Evolutionary conservation across 768 basidiomycete species (phyloP).

Genomic region (Mycena floridula): DNA sequence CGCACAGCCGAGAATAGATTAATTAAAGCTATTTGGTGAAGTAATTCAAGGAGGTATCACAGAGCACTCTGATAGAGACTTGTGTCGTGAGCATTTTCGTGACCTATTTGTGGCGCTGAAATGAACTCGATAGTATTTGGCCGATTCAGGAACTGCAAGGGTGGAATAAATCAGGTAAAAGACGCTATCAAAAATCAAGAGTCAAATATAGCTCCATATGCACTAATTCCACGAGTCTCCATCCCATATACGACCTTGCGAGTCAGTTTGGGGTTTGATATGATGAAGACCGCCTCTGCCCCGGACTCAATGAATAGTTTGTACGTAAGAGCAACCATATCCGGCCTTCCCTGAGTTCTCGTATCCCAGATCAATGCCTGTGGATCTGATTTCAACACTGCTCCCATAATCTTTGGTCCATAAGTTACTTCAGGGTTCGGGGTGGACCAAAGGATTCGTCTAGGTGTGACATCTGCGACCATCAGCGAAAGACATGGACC

Average conservation of each 20-base stretch:
- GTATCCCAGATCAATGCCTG: conserved; percentile 28
- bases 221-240: conserved; percentile 12
- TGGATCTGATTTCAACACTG: conserved; percentile 31
- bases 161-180: too few relatives aligned
- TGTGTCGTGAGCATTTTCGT: too few relatives aligned
- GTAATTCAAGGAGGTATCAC: too few relatives aligned
- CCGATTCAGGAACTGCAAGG: too few relatives aligned
- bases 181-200: too few relatives aligned
- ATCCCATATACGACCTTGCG: conserved; percentile 10
- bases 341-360: conserved; percentile 8
- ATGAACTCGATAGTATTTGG: too few relatives aligned
- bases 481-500: conserved; percentile 37
- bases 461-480: conserved; percentile 28
- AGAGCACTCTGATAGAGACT: too few relatives aligned
- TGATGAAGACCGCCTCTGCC: conserved; percentile 12
- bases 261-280: conserved; percentile 10
- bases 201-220: conserved; percentile 13
- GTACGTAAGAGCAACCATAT: conserved; percentile 10
- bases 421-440: conserved; percentile 34
- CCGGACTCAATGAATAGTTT: conserved; percentile 4
- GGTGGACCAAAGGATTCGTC: conserved; percentile 35
- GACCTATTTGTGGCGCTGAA: too few relatives aligned
- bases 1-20: too few relatives aligned
- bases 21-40: too few relatives aligned
- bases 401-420: conserved; percentile 31